phyloP scores from a whole-genome alignment of 345 rosid species.

The Noccaea bulbosa region DNA sequence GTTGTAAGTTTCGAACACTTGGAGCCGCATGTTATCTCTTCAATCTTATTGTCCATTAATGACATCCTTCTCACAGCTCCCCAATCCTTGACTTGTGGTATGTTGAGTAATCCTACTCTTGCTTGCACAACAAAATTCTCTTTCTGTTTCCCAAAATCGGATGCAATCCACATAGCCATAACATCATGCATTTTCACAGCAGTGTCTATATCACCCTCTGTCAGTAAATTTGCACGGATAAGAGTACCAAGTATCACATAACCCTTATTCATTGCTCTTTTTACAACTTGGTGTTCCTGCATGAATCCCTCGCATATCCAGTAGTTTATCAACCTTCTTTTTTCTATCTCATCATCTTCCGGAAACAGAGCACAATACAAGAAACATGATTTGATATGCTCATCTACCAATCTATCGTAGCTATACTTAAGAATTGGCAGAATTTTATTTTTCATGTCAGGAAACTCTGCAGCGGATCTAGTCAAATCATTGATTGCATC shows the following conservation, averaged over 20 bases:
- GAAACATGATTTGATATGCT: constrained; percentile 41
- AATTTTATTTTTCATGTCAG: constrained; percentile 35
- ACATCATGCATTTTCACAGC: constrained; percentile 50
- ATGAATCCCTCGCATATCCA: constrained; percentile 44
- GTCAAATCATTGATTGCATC: constrained; percentile 21
- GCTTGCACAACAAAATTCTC: constrained; percentile 13
- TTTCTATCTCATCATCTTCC: constrained; percentile 25
- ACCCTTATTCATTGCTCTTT: constrained; percentile 37
- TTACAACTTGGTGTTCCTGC: background rate
- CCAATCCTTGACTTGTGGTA: constrained; percentile 37
- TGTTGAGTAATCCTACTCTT: background rate
- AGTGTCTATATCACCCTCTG: background rate
- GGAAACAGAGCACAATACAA: constrained; percentile 51
- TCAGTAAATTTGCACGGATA: constrained; percentile 40
- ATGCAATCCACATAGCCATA: constrained; percentile 49
- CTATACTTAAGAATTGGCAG: constrained; percentile 45
- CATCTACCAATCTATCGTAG: constrained; percentile 27
- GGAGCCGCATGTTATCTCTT: constrained; percentile 14
- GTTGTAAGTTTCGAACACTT: constrained; percentile 40
- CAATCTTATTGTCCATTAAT: constrained; percentile 36
- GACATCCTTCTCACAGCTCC: constrained; percentile 39
- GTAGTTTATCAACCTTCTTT: constrained; percentile 33
- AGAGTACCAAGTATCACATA: constrained; percentile 42
- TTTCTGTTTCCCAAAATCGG: constrained; percentile 15
- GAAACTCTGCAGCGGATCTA: constrained; percentile 8